Conservation (phyloP, 345 rosid species). For the Cardamine resedifolia region DNA sequence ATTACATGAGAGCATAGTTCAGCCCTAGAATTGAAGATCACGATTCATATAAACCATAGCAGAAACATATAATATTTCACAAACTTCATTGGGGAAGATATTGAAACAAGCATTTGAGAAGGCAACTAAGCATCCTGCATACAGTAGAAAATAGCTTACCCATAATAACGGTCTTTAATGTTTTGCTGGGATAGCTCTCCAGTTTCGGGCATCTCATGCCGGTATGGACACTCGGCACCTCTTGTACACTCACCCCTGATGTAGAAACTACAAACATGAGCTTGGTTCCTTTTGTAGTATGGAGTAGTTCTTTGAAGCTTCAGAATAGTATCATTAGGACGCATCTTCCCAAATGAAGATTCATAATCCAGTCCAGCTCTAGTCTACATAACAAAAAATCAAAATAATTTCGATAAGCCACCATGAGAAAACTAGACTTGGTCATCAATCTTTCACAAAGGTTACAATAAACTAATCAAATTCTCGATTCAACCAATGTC, state of each 20-base stretch:
- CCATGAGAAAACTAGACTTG: background rate
- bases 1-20: too few relatives aligned
- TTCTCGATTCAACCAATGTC: background rate
- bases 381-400: constrained; percentile 51
- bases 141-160: constrained; percentile 50
- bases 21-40: too few relatives aligned
- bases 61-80: background rate
- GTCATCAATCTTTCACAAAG: background rate
- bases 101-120: background rate
- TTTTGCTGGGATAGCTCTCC: constrained; percentile 97
- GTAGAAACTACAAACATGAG: constrained; percentile 96
- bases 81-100: background rate
- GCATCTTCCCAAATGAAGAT: constrained; percentile 86
- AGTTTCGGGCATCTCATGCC: constrained; percentile 95
- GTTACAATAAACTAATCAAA: background rate
- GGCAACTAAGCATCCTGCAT: constrained; percentile 9
- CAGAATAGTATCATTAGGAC: constrained; percentile 81
- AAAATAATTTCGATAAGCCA: constrained; percentile 8
- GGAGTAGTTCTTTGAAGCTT: constrained; percentile 96
- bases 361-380: constrained; percentile 97
- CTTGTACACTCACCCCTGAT: constrained; percentile 93
- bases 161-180: constrained; percentile 93
- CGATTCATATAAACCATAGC: background rate
- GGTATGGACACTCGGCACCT: constrained; percentile 94
- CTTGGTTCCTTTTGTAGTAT: constrained; percentile 86